Conservation (phyloP, 1,284 basidiomycete species). For the Veloporphyrellus conicus region DNA sequence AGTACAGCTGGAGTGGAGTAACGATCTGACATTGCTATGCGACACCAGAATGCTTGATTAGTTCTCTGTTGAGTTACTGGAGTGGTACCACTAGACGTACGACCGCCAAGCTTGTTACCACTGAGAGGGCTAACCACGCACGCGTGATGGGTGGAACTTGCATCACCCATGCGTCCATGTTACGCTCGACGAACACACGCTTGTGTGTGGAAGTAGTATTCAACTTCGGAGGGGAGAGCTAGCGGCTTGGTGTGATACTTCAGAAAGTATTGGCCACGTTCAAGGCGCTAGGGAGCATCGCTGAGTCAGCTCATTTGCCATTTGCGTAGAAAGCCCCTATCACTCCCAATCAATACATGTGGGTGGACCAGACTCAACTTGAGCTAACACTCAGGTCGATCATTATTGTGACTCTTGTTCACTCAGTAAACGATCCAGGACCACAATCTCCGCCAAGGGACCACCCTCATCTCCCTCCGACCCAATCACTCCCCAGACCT, state of each 20-base stretch:
- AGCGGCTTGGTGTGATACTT: neutral
- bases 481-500: constrained; percentile 47
- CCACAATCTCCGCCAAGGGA: constrained; percentile 50
- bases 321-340: neutral
- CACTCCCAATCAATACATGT: too few relatives aligned
- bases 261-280: constrained; percentile 15
- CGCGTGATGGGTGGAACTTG: constrained; percentile 89
- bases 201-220: constrained; percentile 5
- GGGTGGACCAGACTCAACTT: neutral
- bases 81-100: constrained; percentile 38
- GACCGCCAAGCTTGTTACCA: constrained; percentile 78
- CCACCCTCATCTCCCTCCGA: constrained; percentile 59
- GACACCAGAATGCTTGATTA: constrained; percentile 8
- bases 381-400: neutral
- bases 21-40: constrained; percentile 87
- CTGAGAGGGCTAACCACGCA: constrained; percentile 73
- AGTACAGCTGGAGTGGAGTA: constrained; percentile 87
- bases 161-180: constrained; percentile 79
- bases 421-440: constrained; percentile 36
- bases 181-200: constrained; percentile 8
- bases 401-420: constrained; percentile 5
- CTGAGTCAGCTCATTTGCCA: constrained; percentile 20
- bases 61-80: neutral
- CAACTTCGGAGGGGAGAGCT: too few relatives aligned
- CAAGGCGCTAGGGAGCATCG: neutral